A percentile compares a stretch with the other conserved stretches of the same genome.
Conservation (phyloP, 352 stramenopile species). For the Pythium utonaiense region DNA sequence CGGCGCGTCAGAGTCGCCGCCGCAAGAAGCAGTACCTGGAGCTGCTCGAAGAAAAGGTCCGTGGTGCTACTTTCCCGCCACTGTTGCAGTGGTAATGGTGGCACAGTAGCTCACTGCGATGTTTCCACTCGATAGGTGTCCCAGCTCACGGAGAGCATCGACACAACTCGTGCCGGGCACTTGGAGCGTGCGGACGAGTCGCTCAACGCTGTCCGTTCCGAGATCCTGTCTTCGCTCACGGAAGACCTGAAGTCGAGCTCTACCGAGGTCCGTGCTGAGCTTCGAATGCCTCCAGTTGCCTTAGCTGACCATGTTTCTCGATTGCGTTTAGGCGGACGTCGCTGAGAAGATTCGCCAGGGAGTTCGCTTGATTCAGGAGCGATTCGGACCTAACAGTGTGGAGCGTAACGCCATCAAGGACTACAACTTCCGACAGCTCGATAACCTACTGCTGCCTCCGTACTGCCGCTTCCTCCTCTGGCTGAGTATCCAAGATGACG, state of each 20-base stretch:
- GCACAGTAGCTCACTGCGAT: background rate
- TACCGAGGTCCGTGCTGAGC: conserved; percentile 23
- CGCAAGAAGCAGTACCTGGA: conserved; percentile 90
- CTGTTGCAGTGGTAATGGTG: background rate
- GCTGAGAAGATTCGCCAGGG: conserved; percentile 77
- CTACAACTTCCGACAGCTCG: conserved; percentile 88
- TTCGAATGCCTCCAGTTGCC: background rate
- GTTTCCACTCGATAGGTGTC: conserved; percentile 43
- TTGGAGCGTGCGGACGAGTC: conserved; percentile 75
- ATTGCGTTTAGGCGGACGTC: conserved; percentile 18
- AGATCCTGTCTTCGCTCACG: conserved; percentile 65
- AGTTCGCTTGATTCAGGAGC: conserved; percentile 75
- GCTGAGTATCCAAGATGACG: conserved; percentile 85
- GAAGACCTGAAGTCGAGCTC: conserved; percentile 69
- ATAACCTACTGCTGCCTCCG: conserved; percentile 81
- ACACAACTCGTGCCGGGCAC: conserved; percentile 69
- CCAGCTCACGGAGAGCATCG: conserved; percentile 85
- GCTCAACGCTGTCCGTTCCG: conserved; percentile 68
- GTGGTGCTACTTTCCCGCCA: background rate
- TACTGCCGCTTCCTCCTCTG: conserved; percentile 88
- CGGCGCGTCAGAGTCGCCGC: conserved; percentile 79
- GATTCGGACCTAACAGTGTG: conserved; percentile 81
- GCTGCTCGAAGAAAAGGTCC: conserved; percentile 82
- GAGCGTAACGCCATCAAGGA: conserved; percentile 85
- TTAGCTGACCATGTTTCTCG: background rate